A percentile compares a stretch with the other conserved stretches of the same genome.
These are phyloP conservation scores for Apiosordaria backusii DNA, from an alignment of 495 filamentous ascomycete genomes.

Conservation along the genomic window DNA sequence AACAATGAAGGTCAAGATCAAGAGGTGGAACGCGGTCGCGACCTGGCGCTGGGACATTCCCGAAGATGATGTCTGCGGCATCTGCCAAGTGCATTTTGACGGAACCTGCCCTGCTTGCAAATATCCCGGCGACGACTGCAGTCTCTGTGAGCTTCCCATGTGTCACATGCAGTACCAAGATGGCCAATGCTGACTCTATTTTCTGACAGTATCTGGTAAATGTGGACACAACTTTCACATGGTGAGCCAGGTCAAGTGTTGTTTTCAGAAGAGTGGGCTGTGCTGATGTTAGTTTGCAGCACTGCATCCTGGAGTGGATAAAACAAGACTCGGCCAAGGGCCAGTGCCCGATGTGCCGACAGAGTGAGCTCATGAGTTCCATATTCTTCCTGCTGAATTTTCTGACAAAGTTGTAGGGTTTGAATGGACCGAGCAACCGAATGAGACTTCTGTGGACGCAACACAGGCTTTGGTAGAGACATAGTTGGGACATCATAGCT, in stretches of 20 bases:
- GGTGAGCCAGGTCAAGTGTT: slow-evolving; percentile 49
- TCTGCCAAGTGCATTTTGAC: slow-evolving; percentile 97
- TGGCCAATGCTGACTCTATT: not conserved
- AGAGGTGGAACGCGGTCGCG: slow-evolving; percentile 87
- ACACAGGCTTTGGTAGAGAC: slow-evolving; percentile 14
- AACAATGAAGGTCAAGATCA: slow-evolving; percentile 91
- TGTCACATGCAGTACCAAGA: not conserved
- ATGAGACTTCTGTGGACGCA: slow-evolving; percentile 23
- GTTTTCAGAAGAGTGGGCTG: not conserved
- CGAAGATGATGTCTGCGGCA: slow-evolving; percentile 96
- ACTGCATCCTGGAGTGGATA: slow-evolving; percentile 95
- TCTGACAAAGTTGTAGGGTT: slow-evolving; percentile 49
- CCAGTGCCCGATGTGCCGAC: slow-evolving; percentile 95
- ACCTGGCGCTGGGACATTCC: slow-evolving; percentile 98
- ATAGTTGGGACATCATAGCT: not conserved
- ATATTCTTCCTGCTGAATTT: not conserved
- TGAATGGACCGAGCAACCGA: slow-evolving; percentile 53
- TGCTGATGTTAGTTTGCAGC: slow-evolving; percentile 47
- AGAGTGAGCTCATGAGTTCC: slow-evolving; percentile 60
- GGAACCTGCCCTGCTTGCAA: slow-evolving; percentile 97
- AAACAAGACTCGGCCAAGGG: slow-evolving; percentile 90
- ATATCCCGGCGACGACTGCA: slow-evolving; percentile 94
- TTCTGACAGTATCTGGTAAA: slow-evolving; percentile 74
- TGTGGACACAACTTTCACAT: slow-evolving; percentile 98
- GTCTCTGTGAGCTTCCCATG: slow-evolving; percentile 62